Base-by-base conservation (phyloP, 2,329 filamentous ascomycete genomes). In the Microdochium trichocladiopsis region DNA sequence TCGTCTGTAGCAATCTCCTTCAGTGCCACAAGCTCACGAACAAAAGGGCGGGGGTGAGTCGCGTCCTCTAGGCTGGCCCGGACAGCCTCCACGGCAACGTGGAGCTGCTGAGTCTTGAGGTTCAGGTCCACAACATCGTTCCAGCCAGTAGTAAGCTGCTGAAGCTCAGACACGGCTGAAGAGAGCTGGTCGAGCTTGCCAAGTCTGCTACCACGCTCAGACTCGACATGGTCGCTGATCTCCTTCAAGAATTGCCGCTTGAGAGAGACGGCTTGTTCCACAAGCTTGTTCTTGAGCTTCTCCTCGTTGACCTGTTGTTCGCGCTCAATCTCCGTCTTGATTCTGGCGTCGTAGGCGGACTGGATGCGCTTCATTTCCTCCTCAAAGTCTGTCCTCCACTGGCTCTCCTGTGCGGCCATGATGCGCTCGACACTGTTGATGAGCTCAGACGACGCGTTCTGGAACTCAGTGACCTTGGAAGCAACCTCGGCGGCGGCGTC, bases 31-130 rank as follows among this genome's bases (percentile, higher is more conserved):
- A 99, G 84, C 74, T 99, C 94, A 56, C 86, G 85, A 63, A 96
- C 82, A 68, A 99, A 99, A 3, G 94, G 94, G 43, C 83, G 81
- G 21, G 93, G 88, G 61, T 85, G 79, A 45, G 84, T 75, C 12
- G 86, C 79, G 58, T 87, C 86, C 65, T 91, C 86, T 22, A 97
- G 81, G 50, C 87, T 90, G 53, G 89, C 84, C 59, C 90, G 87
- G 50, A 97, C 91, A 37, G 93, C 90, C 67, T 99, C 94, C 25
- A 97, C 88, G 21, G 94, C 94, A 33, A 99, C 90, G 66, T 96
- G 90, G 25, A 99, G 84, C 72, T 97, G 92, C 71, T 99, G 94
- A 1, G 94, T 96, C 70, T 89, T 87, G 57, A 97, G 82, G 72
- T 94, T 97, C 55, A 82, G 78, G 66, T 97, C 91, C 22, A 99